Evolutionary conservation across 2,329 filamentous ascomycete genomes (phyloP), one percentile per base, ranked within the genome.

Genomic region (Colletotrichum cereale): DNA sequence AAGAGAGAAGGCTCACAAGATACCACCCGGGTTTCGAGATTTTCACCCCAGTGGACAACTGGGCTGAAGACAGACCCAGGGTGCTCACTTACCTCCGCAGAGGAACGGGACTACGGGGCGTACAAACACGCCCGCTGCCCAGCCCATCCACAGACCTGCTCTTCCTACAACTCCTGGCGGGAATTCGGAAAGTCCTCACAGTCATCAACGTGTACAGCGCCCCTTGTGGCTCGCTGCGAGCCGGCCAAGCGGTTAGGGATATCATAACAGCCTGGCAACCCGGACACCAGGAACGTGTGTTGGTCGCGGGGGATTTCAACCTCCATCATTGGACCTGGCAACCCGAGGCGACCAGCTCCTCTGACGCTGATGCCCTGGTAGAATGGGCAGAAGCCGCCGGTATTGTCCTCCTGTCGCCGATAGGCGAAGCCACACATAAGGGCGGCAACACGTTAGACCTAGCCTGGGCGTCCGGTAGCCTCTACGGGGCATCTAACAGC

Each of bases 1-100:
- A 62, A 36, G 58, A 62, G 40, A 62, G 58, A 24, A 62, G 56
- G 24, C 56, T 34, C 38, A 60, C 38, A 44, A 60, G 24, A 60
- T 44, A 31, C 56, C 56, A 60, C 18, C 56, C 38, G 11, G 24
- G 29, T 48, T 62, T 62, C 8, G 12, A 62, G 58, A 62, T 24
- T 29, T 62, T 62, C 11, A 62, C 58, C 42, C 26, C 29, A 18
- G 58, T 62, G 12, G 58, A 62, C 44, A 62, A 62, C 58, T 62
- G 24, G 42, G 29, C 11, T 18, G 16, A 62, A 62, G 58, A 48
- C 58, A n/a, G 38, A 24, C 58, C 58, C 11, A 62, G 58, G 42
- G 58, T 62, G 58, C 58, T 62, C 8, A 62, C 58, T 38, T 62
- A 62, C 16, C 58, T 62, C 58, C 29, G 24, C 29, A 62, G 42